Base-by-base conservation (phyloP, 2,329 filamentous ascomycete species). In the Ophiocordyceps camponoti-leonardi region DNA sequence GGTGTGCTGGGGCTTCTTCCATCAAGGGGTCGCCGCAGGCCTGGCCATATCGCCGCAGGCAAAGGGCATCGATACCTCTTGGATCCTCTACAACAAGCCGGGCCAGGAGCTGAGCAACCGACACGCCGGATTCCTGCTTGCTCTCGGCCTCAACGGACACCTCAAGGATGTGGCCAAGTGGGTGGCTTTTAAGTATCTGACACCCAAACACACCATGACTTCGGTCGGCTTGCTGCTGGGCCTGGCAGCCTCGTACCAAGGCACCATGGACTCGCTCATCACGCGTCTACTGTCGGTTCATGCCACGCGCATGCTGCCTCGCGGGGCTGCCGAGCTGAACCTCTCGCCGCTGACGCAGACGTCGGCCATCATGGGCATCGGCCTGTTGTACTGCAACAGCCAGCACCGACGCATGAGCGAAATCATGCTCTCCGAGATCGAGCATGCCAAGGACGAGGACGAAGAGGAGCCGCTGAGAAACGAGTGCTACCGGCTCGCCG, bases 131-230 rank as follows among this genome's bases (percentile, higher is more conserved):
- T 92, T 98, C 51, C 66, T 98, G 41, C 71, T 98, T 0, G 92
- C 87, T 5, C 71, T 98, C 5, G 92, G 92, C 4, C 68, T 98
- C 22, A 95, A 95, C 54, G 93, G 92, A 0, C 93, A 98, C 63
- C 68, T 98, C n/a, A 92, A 86, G 53, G 83, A 79, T 8, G 75
- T 98, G 26, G 92, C 92, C 3, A 96, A 96, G 66, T 98, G 92
- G 90, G 82, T 98, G 41, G 90, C 88, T 10, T 98, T 96, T 73
- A 96, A 95, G 58, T 98, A 98, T 54, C 69, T 98, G n/a, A 98
- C 92, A 0, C 90, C 92, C 1, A 98, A 98, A 57, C 93, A 98
- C 61, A 94, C 88, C 23, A 98, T 98, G 92, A 96, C 92, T 22
- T 96, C 92, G 1, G 90, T 98, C 46, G 92, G 92, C 11, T 69